A percentile compares a stretch with the other conserved stretches of the same genome.
These are phyloP conservation scores for Fusarium musae DNA, from an alignment of 2,329 filamentous ascomycete species.

Conservation along the genomic window DNA sequence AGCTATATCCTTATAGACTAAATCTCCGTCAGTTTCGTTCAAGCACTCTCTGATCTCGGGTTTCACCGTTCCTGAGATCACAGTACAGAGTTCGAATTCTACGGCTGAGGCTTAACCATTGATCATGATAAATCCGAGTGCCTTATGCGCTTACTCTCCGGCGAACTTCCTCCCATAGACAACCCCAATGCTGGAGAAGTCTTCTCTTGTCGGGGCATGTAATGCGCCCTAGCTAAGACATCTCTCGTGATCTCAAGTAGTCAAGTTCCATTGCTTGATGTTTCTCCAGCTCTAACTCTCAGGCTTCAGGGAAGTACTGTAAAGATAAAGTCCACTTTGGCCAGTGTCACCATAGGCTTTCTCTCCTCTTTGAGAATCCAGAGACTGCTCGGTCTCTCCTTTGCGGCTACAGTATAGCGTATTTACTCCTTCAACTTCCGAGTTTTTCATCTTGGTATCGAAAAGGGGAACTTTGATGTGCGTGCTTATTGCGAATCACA, in stretches of 20 bases:
- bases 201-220: background rate
- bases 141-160: background rate
- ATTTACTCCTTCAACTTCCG: background rate
- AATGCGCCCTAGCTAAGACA: background rate
- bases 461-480: background rate
- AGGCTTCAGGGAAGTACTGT: background rate
- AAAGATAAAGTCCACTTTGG: background rate
- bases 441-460: background rate
- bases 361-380: background rate
- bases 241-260: background rate
- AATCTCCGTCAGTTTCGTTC: constrained; percentile 9
- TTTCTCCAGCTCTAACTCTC: background rate
- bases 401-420: background rate
- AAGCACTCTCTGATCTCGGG: background rate
- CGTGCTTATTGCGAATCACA: background rate
- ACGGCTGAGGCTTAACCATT: background rate
- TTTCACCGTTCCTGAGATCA: background rate
- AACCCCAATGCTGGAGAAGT: background rate
- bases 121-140: background rate
- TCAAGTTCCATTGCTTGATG: background rate
- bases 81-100: background rate
- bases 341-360: background rate
- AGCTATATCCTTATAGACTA: constrained; percentile 2
- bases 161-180: background rate
- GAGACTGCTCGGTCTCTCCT: background rate